Evolutionary conservation across 164 flowering plant genomes (phyloP).

Genomic region (Tetracentron sinense): DNA sequence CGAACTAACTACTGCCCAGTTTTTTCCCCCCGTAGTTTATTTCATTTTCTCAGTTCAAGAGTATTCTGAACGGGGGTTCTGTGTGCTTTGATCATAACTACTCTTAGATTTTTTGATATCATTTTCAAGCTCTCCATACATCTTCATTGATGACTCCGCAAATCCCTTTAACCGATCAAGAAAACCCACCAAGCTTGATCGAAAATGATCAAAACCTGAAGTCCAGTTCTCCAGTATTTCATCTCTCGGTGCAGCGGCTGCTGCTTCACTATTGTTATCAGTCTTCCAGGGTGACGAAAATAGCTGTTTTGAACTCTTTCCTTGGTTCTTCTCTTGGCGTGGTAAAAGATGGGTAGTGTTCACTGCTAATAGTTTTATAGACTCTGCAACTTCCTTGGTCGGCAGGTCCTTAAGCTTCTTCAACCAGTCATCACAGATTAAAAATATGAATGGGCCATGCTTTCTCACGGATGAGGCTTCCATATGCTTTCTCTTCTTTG

Average conservation of each 20-base stretch:
- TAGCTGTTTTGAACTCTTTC: constrained; percentile 27
- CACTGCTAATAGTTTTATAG: constrained; percentile 50
- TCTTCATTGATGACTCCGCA: constrained; percentile 50
- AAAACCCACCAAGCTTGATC: constrained; percentile 50
- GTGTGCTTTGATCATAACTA: constrained; percentile 15
- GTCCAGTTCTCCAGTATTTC: constrained; percentile 44
- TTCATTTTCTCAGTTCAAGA: not conserved
- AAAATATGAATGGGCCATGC: constrained; percentile 72
- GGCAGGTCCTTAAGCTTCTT: constrained; percentile 42
- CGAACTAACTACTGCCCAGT: constrained; percentile 1
- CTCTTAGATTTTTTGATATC: constrained; percentile 44
- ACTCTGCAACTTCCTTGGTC: constrained; percentile 47
- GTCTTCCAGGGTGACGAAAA: constrained; percentile 24
- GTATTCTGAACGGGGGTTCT: constrained; percentile 10
- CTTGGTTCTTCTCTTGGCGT: constrained; percentile 57
- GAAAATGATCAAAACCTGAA: constrained; percentile 51
- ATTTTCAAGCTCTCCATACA: constrained; percentile 49
- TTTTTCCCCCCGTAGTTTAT: not conserved
- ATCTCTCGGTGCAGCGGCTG: constrained; percentile 23
- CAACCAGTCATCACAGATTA: constrained; percentile 67
- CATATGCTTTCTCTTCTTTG: too few relatives aligned
- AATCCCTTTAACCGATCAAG: constrained; percentile 48
- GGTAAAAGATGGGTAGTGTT: constrained; percentile 60
- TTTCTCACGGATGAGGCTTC: constrained; percentile 28
- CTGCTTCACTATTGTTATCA: constrained; percentile 19